phyloP scores from a whole-genome alignment of 169 alveolate species.

The Plasmodium fragile region DNA sequence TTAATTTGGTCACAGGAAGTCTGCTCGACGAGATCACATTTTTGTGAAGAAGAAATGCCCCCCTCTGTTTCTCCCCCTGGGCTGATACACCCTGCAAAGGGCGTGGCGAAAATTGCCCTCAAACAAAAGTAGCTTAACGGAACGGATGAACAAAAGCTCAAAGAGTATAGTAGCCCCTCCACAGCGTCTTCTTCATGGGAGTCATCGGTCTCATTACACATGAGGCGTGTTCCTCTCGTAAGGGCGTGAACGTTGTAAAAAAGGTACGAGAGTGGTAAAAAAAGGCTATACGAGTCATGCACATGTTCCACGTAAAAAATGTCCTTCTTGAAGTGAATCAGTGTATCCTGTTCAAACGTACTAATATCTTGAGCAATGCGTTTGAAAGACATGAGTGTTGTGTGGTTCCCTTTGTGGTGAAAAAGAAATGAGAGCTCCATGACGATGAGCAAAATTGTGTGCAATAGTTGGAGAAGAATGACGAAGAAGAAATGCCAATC shows the following conservation, averaged over 20 bases:
- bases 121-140: conserved; percentile 12
- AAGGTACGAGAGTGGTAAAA: conserved; percentile 35
- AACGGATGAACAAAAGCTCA: conserved; percentile 38
- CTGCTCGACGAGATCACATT: background rate
- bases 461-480: conserved; percentile 21
- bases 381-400: background rate
- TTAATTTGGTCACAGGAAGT: background rate
- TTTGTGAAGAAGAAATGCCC: background rate
- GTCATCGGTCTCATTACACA: background rate
- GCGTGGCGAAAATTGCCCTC: background rate
- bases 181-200: background rate
- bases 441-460: background rate
- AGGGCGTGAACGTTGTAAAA: conserved; percentile 29
- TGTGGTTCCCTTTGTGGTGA: background rate
- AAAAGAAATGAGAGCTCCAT: background rate
- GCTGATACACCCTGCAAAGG: background rate
- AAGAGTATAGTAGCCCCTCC: conserved; percentile 10
- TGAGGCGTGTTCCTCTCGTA: background rate
- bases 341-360: background rate
- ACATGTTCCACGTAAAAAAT: conserved; percentile 45
- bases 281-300: conserved; percentile 18
- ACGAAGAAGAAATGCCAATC: conserved; percentile 31
- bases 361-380: background rate
- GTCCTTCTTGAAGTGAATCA: background rate
- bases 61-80: background rate